Evolutionary conservation across 2,329 filamentous ascomycete genomes (phyloP), one percentile per base, ranked within the genome.

Genomic region (Epicoccum nigrum): DNA sequence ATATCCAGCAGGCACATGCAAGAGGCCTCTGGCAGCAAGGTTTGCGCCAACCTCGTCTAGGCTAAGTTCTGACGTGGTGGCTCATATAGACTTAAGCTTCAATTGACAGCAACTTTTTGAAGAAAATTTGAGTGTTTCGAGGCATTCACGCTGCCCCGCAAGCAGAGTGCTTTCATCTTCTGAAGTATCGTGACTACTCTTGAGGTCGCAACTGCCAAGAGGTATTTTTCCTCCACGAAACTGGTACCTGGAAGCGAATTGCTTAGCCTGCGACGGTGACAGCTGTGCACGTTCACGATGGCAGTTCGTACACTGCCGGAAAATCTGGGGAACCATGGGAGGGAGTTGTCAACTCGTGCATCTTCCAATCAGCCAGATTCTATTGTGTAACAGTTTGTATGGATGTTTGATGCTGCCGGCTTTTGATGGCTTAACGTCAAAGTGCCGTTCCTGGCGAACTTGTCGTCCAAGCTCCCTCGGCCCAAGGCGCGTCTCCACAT

Each of bases 401-500:
- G n/a, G 39, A 44, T 40, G 33, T 32, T 12, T 47, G 43, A 43
- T 47, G 49, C 40, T 47, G 43, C 39, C 49, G 49, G 49, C 43
- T 52, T 38, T 47, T 38, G 43, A 45, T 43, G 49, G 49, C 20
- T 39, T 38, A 52, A 52, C 43, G 32, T 31, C 45, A 34, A 41
- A 21, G 9, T 12, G n/a, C 13, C 9, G 35, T 37, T 28, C 38
- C 30, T 41, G 31, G 38, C 31, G 33, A 38, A 45, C 31, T 21
- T 33, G 51, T 54, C 39, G 51, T 54, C 51, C 34, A 41, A 54
- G 51, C 51, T 48, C 30, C 45, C 51, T 54, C 51, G 45, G 51
- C 44, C 48, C 34, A 54, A 34, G 33, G 44, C 21, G 21, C 38
- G 19, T 53, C 51, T 40, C 51, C 51, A 49, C 51, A 48, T 32